phyloP scores from a whole-genome alignment of 257 asterid genomes.

The Solanum gracilifrons region DNA sequence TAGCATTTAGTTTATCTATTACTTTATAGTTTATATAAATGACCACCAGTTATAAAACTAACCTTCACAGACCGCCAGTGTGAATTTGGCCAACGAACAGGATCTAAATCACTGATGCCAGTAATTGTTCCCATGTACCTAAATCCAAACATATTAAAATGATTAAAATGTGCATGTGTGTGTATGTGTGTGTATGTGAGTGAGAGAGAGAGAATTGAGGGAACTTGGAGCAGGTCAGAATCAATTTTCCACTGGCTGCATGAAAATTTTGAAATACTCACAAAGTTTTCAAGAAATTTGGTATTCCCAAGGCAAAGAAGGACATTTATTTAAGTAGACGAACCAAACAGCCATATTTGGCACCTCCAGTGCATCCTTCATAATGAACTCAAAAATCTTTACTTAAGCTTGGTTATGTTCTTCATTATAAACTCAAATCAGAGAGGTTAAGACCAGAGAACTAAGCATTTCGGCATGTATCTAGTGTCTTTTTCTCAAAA shows the following conservation, averaged over 20 bases:
- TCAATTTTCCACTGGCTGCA: not conserved
- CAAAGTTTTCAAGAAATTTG: not conserved
- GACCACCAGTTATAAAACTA: not conserved
- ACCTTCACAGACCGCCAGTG: constrained; percentile 96
- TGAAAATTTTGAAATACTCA: not conserved
- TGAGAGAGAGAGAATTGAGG: not conserved
- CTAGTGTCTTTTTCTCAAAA: not conserved
- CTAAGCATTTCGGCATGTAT: not conserved
- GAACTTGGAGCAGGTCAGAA: not conserved
- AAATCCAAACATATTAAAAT: constrained; percentile 4
- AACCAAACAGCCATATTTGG: not conserved
- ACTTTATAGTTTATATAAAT: not conserved
- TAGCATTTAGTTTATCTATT: not conserved
- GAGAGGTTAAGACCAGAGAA: not conserved
- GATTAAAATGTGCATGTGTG: not conserved
- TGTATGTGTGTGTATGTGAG: not conserved
- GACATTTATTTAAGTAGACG: not conserved
- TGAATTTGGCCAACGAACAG: constrained; percentile 89
- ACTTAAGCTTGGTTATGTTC: not conserved
- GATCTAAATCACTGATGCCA: constrained; percentile 74
- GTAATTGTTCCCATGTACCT: constrained; percentile 95
- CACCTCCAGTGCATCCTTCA: not conserved
- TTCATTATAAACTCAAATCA: not conserved
- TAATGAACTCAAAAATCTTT: not conserved
- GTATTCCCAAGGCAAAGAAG: not conserved